Percentiles rank a stretch among this genome's conserved stretches.
phyloP scores from a whole-genome alignment of 2,329 filamentous ascomycete species.

The Fusarium agapanthi region DNA sequence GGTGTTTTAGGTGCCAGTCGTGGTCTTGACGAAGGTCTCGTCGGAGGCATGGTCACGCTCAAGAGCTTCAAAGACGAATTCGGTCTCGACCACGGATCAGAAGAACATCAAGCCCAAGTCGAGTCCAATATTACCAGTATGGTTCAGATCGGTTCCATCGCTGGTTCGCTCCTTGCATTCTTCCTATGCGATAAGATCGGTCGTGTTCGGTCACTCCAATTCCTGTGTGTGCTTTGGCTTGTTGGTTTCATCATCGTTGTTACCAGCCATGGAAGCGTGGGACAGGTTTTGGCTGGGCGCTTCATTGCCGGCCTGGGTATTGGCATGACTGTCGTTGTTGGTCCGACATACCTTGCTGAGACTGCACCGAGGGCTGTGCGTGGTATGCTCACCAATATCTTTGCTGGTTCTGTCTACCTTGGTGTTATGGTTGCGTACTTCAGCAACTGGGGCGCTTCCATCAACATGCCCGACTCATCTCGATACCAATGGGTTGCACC shows the following conservation, averaged over 20 bases:
- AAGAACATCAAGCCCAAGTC: slow-evolving; percentile 64
- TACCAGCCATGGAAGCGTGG: slow-evolving; percentile 8
- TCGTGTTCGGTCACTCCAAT: slow-evolving; percentile 7
- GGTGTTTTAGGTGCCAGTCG: slow-evolving; percentile 17
- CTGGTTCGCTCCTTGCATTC: slow-evolving; percentile 65
- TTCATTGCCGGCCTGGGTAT: slow-evolving; percentile 17
- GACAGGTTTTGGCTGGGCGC: slow-evolving; percentile 3
- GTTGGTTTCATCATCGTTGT: slow-evolving; percentile 11
- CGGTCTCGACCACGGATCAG: slow-evolving; percentile 56
- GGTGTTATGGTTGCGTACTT: slow-evolving; percentile 64
- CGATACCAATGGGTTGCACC: slow-evolving; percentile 16
- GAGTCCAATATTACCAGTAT: slow-evolving; percentile 75
- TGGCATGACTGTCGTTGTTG: slow-evolving; percentile 19
- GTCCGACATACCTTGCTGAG: slow-evolving; percentile 67
- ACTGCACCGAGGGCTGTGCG: slow-evolving; percentile 70
- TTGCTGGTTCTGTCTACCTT: slow-evolving; percentile 40
- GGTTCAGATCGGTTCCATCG: slow-evolving; percentile 75
- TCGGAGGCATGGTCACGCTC: slow-evolving; percentile 69
- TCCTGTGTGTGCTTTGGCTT: slow-evolving; percentile 8
- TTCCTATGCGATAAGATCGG: slow-evolving; percentile 16
- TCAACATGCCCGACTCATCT: slow-evolving; percentile 51
- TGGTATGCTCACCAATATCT: slow-evolving; percentile 68
- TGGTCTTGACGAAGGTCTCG: slow-evolving; percentile 62
- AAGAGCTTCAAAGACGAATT: slow-evolving; percentile 65
- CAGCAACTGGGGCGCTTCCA: slow-evolving; percentile 63